These are phyloP conservation scores for Tuber brumale DNA, from an alignment of 495 filamentous ascomycete genomes.

Conservation along the genomic window DNA sequence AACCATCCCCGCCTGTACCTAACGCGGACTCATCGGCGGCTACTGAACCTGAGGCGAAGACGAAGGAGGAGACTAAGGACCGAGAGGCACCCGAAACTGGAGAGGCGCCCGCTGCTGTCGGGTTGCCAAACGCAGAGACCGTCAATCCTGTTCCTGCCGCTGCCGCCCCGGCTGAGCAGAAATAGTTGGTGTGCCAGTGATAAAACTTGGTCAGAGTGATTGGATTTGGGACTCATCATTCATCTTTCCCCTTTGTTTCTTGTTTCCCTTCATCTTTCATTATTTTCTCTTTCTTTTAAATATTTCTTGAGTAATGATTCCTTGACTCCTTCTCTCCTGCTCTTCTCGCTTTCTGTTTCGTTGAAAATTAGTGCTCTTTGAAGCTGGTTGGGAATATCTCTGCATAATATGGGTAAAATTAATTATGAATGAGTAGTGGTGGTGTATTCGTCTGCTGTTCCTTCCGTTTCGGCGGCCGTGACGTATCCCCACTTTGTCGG, in stretches of 20 bases:
- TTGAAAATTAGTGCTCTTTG: neutral
- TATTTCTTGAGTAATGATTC: conserved; percentile 11
- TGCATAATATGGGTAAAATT: conserved; percentile 4
- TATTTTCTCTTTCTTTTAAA: conserved; percentile 14
- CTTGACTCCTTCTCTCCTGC: conserved; percentile 12
- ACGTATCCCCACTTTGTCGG: neutral
- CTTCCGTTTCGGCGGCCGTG: neutral
- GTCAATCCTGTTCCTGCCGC: conserved; percentile 11
- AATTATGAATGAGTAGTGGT: conserved; percentile 1
- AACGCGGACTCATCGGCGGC: neutral
- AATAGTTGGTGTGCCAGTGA: conserved; percentile 10
- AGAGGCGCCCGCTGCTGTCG: conserved; percentile 1
- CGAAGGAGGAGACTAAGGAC: neutral
- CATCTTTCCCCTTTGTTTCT: conserved; percentile 1
- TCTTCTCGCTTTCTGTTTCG: conserved; percentile 3
- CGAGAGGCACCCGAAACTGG: conserved; percentile 3
- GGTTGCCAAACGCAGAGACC: neutral
- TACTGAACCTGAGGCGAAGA: conserved; percentile 8
- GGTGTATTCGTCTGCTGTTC: neutral
- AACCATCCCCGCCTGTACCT: conserved; percentile 9
- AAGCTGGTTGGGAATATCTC: neutral
- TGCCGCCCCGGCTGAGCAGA: conserved; percentile 5
- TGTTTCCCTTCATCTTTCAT: conserved; percentile 1
- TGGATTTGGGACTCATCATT: conserved; percentile 1
- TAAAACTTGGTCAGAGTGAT: neutral